phyloP scores from a whole-genome alignment of 1,284 basidiomycete species.

The Cryptococcus maquisensis region DNA sequence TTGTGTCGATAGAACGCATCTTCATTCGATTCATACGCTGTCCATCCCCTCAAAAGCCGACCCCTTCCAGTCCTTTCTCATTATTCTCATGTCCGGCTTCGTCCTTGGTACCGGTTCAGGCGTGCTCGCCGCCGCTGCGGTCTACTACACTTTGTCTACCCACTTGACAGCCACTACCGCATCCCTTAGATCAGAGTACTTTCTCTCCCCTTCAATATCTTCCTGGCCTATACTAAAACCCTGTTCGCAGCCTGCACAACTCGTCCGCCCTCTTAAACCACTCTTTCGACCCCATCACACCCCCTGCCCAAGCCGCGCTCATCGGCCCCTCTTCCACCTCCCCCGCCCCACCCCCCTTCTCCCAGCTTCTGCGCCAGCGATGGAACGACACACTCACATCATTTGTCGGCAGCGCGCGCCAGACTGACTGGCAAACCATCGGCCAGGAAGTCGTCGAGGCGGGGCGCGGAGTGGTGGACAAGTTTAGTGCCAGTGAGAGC shows the following conservation, averaged over 20 bases:
- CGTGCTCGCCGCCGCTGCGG: constrained; percentile 39
- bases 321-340: constrained; percentile 27
- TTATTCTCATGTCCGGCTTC: constrained; percentile 38
- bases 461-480: constrained; percentile 9
- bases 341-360: constrained; percentile 22
- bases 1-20: too few relatives aligned
- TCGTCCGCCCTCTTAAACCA: constrained; percentile 25
- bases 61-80: neutral
- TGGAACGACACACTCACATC: constrained; percentile 37
- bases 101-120: constrained; percentile 41
- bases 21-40: too few relatives aligned
- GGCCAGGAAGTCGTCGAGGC: constrained; percentile 16
- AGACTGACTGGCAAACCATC: constrained; percentile 31
- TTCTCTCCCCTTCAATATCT: constrained; percentile 3
- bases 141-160: constrained; percentile 45
- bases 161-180: constrained; percentile 24
- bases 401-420: constrained; percentile 19
- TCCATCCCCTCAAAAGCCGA: neutral
- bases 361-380: constrained; percentile 24
- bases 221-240: neutral
- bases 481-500: neutral
- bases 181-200: constrained; percentile 34
- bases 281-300: constrained; percentile 27
- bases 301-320: constrained; percentile 27
- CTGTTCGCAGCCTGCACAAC: constrained; percentile 15